Evolutionary conservation across 2,329 filamentous ascomycete genomes (phyloP).

Genomic region (Paracamarosporium sp.): DNA sequence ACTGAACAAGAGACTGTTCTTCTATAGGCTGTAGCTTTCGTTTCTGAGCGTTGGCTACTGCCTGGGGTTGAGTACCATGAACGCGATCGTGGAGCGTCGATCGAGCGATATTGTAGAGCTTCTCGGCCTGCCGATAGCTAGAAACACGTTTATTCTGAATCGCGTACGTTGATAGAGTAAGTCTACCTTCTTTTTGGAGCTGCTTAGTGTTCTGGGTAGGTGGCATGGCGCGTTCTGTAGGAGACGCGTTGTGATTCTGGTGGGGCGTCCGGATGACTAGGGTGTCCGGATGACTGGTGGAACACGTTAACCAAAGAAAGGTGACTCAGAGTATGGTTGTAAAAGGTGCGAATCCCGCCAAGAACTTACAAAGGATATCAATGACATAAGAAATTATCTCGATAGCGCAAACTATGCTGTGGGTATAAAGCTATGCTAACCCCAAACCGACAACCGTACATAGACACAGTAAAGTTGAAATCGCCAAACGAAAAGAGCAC

Average conservation of each 20-base stretch:
- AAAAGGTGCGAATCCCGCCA: too few relatives aligned
- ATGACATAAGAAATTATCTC: conserved; percentile 7
- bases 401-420: conserved; percentile 21
- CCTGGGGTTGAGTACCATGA: neutral
- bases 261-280: too few relatives aligned
- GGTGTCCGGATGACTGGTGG: too few relatives aligned
- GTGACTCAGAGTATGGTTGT: neutral
- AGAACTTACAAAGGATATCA: neutral
- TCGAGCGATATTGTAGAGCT: conserved; percentile 3
- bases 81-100: conserved; percentile 5
- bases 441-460: conserved; percentile 9
- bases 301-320: too few relatives aligned
- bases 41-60: conserved; percentile 4
- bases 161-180: too few relatives aligned
- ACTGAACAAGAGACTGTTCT: too few relatives aligned
- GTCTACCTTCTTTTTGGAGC: too few relatives aligned
- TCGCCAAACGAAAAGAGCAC: neutral
- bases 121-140: too few relatives aligned
- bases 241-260: too few relatives aligned
- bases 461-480: conserved; percentile 5
- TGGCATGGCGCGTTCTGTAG: too few relatives aligned
- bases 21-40: conserved; percentile 11
- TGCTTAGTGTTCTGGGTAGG: too few relatives aligned
- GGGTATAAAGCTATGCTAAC: conserved; percentile 30
- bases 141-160: too few relatives aligned